Conservation (phyloP, 768 basidiomycete genomes). For the Fistulinella prunicolor region DNA sequence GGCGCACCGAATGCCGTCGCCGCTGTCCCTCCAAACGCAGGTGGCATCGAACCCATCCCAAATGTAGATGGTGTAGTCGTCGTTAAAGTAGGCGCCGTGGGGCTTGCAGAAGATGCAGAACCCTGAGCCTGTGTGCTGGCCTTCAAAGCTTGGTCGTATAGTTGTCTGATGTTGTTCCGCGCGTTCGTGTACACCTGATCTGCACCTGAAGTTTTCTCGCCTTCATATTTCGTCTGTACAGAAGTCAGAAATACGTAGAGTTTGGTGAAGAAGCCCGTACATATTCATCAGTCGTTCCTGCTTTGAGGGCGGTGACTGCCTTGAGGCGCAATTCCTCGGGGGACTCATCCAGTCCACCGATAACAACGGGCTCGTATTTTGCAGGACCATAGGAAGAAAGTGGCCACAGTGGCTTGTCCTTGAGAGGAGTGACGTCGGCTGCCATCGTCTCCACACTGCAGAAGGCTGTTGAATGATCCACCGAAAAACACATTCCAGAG, state of each 20-base stretch:
- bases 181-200: slow-evolving; percentile 49
- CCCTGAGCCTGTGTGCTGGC: slow-evolving; percentile 32
- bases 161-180: slow-evolving; percentile 45
- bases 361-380: slow-evolving; percentile 66
- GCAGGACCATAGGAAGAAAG: slow-evolving; percentile 75
- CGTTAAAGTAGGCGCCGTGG: slow-evolving; percentile 20
- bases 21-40: slow-evolving; percentile 33
- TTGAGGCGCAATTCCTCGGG: slow-evolving; percentile 76
- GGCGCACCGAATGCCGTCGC: slow-evolving; percentile 23
- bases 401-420: slow-evolving; percentile 77
- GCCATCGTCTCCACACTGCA: slow-evolving; percentile 58
- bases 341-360: slow-evolving; percentile 67
- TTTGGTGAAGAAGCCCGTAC: slow-evolving; percentile 41
- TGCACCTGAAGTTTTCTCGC: slow-evolving; percentile 50
- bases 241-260: slow-evolving; percentile 1
- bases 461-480: neutral
- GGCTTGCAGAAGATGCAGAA: slow-evolving; percentile 5
- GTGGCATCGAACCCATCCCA: slow-evolving; percentile 28
- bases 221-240: slow-evolving; percentile 56
- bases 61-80: slow-evolving; percentile 38
- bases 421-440: slow-evolving; percentile 55
- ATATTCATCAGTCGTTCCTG: slow-evolving; percentile 61
- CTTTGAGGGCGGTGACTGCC: slow-evolving; percentile 53
- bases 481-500: neutral
- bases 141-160: slow-evolving; percentile 51